Base-by-base conservation (phyloP, 2,329 filamentous ascomycete genomes). In the Myriosclerotinia scirpicola region DNA sequence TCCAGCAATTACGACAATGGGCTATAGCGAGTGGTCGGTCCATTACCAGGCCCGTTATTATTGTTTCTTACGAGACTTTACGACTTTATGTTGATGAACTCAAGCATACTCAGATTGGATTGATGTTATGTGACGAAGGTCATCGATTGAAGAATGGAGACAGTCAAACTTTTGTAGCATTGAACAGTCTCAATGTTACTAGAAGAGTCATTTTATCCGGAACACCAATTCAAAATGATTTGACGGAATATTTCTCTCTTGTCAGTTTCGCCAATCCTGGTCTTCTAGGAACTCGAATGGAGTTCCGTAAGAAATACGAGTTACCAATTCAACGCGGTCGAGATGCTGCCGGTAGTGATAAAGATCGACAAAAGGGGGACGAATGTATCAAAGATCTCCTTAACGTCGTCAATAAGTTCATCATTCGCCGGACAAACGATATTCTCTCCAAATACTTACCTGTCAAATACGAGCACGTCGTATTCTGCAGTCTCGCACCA, bases 391-490 rank as follows among this genome's bases (percentile, higher is more conserved):
- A 84, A 5, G 94, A 97, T 74, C 84, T 99, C 17, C 86, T 97
- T 3, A 82, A 83, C 2, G 82, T 96, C 54, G 95, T 99, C 76
- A 99, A 98, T 81, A 97, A 96, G 75, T 99, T 99, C 80, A 96
- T 99, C 77, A 99, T 99, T 73, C 90, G 95, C 68, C 89, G 95
- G 67, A 97, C 94, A 5, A 99, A 99, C 83, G 95, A 99, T 75
- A 96, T 99, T 69, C 80, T 99, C 34, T 97, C 94, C 62, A 99
- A 99, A 78, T 99, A 99, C 76, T 81, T 99, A 67, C 95, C 95
- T 0, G 89, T 98, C 81, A 99, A 99, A 81, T 99, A 99, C 79
- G 95, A 99, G 78, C 95, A 99, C 77, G 95, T 99, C 40, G 95
- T 99, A 0, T 99, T 99, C 80, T 99, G 95, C 83, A 94, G 94